Base-by-base conservation (phyloP, 768 basidiomycete species). In the Hypholoma sublateritium region DNA sequence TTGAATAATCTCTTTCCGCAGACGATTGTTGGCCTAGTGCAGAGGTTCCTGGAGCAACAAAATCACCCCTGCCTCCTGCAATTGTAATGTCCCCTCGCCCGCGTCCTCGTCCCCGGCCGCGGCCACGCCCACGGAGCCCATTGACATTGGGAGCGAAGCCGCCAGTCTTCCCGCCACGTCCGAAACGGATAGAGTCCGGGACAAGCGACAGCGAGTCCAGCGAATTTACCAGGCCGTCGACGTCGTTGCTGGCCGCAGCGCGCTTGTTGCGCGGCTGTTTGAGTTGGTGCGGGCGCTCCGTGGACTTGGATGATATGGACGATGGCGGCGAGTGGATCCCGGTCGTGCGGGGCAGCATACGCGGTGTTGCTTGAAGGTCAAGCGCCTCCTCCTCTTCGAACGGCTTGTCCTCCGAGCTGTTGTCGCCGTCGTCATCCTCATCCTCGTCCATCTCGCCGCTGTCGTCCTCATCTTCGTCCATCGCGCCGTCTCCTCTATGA, bases 181-280 rank as follows among this genome's bases (percentile, higher is more conserved):
- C 90, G 58, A 93, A 93, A 12, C 86, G 80, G 41, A 92, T 80
- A 0, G 86, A 79, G 3, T 82, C 71, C 3, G 90, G 90, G 1
- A 92, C 81, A 54, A 92, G 79, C 8, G 83, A 75, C 5, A 82
- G 72, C 1, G 79, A 70, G 45, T 70, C 70, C 60, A 81, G 62
- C 1, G 77, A 77, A 22, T 75, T 69, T 17, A 83, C 66, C 13
- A 92, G 76, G 14, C 72, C 72, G 50, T 87, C 81, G 35, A 85
- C 62, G 35, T 67, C 68, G 22, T 65, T 71, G 22, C 62, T 50
- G 53, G 62, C 54, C 49, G 42, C 53, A 24, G 44, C 35, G 41
- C 50, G 32, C 43, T 55, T 57, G 12, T 35, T 24, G 53, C 37
- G 48, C 2, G 55, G 12, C 14, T 59, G 51, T 25, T 43, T 52